These are phyloP conservation scores for Prunus salicina DNA, from an alignment of 306 rosid genomes.

Conservation along the genomic window DNA sequence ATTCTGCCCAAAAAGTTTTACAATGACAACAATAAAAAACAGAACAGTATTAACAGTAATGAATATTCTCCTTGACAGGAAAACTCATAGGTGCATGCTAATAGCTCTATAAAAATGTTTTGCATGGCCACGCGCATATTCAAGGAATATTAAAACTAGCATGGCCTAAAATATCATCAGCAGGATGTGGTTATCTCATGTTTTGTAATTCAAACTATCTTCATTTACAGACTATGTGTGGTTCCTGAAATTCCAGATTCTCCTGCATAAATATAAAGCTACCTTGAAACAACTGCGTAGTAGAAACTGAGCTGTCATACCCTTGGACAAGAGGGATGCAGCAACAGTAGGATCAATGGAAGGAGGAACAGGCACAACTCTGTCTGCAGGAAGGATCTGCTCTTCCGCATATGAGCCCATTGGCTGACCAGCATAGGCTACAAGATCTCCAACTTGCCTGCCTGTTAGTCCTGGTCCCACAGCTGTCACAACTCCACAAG, in stretches of 20 bases:
- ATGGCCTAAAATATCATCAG: too few species aligned
- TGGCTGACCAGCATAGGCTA: conserved; percentile 68
- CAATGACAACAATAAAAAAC: too few species aligned
- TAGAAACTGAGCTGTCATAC: conserved; percentile 75
- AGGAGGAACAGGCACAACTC: conserved; percentile 75
- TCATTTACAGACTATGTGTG: neutral
- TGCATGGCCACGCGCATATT: neutral
- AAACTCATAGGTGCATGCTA: neutral
- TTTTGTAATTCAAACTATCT: neutral
- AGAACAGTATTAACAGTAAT: neutral
- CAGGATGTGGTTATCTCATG: neutral
- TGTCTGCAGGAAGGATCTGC: conserved; percentile 83
- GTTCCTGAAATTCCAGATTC: neutral
- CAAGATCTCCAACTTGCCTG: conserved; percentile 71
- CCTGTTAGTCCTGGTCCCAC: conserved; percentile 81
- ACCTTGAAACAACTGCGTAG: conserved; percentile 81
- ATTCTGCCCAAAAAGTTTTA: too few species aligned
- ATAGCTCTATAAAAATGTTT: neutral
- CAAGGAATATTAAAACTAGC: neutral
- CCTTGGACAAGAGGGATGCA: conserved; percentile 75
- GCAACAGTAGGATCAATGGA: conserved; percentile 69
- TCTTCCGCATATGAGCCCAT: conserved; percentile 98
- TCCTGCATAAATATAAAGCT: conserved; percentile 6
- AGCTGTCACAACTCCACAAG: conserved; percentile 81
- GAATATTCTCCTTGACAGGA: neutral